Evolutionary conservation across 1,284 basidiomycete species (phyloP).

Genomic region (Phylloporus gajari): DNA sequence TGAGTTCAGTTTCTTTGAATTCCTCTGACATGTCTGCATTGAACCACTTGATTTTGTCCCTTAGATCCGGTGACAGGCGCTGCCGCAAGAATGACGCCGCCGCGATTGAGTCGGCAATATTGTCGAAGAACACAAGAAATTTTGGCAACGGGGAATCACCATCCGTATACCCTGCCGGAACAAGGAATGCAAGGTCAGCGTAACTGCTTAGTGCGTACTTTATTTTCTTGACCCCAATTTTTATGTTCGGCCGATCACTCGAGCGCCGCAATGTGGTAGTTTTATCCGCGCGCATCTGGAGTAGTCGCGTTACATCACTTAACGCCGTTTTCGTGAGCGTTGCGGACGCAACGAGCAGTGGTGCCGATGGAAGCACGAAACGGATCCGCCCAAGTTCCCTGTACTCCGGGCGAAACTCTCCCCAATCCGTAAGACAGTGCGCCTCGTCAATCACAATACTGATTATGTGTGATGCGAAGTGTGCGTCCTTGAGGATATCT

Average conservation of each 20-base stretch:
- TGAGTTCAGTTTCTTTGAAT: constrained; percentile 11
- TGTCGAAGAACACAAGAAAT: constrained; percentile 48
- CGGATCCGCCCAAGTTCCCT: too few species aligned
- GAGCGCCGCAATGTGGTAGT: constrained; percentile 14
- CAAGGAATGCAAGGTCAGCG: constrained; percentile 42
- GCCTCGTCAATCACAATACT: constrained; percentile 23
- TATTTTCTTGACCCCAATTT: constrained; percentile 39
- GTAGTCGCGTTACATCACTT: background rate
- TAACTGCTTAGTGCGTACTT: constrained; percentile 28
- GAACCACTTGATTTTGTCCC: constrained; percentile 26
- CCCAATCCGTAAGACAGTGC: constrained; percentile 21
- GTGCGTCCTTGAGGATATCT: background rate
- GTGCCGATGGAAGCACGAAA: constrained; percentile 5
- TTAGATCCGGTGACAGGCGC: background rate
- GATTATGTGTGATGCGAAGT: constrained; percentile 15
- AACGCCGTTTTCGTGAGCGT: background rate
- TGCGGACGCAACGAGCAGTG: constrained; percentile 7
- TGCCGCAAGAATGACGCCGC: background rate
- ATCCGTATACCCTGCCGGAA: constrained; percentile 24
- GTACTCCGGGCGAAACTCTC: constrained; percentile 18
- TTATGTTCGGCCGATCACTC: constrained; percentile 45
- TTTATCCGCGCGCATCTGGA: background rate
- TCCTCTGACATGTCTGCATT: constrained; percentile 19
- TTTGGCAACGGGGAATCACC: constrained; percentile 27
- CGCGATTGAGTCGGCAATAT: constrained; percentile 19